Evolutionary conservation across 805 yeast species (phyloP), one percentile per base, ranked within the genome.

Genomic region (Saccharomyces paradoxus): DNA sequence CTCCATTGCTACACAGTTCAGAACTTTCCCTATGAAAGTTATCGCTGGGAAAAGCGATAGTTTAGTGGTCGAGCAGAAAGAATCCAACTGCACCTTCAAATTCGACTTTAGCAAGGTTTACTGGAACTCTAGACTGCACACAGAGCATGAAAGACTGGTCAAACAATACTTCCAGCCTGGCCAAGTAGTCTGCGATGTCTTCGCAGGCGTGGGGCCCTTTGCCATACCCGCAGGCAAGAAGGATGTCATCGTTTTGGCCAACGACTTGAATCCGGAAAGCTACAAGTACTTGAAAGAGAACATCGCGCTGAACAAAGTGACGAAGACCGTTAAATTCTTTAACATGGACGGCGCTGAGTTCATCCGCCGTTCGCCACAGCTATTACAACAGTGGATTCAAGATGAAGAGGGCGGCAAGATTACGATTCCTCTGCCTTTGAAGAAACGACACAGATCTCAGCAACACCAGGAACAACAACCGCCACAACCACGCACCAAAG

Each of bases 141-240:
- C 96, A 0, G 99, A 94, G 64, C 99, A 94, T 69, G 92, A 83
- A 49, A 76, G 98, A 56, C 72, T 94, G 47, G 85, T 94, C 3
- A 67, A 72, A 1, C 65, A 71, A 41, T 76, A 74, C 55, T 86
- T 87, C 62, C 62, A 79, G 46, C 75, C 80, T 3, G 86, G 86
- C 9, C 86, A 86, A 56, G 87, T 89, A 6, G 87, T 95, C 0
- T 89, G 89, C 63, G 99, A 94, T 73, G 97, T 90, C 0, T 88
- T 95, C 82, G 98, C 97, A 0, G 99, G 99, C 49, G 98, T 94
- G 1, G 99, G 99, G 0, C 99, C 99, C 4, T 94, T 95, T 74
- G 92, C 96, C 1, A 82, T 94, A 1, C 99, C 99, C 0, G 96
- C 97, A 0, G 98, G 91, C 13, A 89, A 86, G 69, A 88, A 86